phyloP scores from a whole-genome alignment of 768 basidiomycete species.

The Pulveroboletus ravenelii region DNA sequence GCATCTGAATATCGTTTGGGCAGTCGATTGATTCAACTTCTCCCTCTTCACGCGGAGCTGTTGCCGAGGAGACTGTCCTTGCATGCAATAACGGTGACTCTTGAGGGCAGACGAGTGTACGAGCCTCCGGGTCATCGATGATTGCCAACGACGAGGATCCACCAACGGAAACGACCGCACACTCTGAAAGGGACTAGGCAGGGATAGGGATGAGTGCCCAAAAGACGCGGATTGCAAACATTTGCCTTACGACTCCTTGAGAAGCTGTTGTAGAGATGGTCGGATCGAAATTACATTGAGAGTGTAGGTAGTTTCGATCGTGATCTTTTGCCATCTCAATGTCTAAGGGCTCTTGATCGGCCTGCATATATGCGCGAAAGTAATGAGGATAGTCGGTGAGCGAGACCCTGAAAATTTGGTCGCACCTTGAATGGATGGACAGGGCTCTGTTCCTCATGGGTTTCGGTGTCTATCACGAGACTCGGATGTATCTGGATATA shows the following conservation, averaged over 20 bases:
- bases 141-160: neutral
- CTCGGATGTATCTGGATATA: slow-evolving; percentile 12
- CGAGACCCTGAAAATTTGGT: neutral
- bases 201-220: neutral
- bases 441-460: neutral
- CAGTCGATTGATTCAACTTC: neutral
- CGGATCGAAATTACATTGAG: neutral
- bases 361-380: slow-evolving; percentile 23
- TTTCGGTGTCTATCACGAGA: neutral
- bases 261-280: neutral
- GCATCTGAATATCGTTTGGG: neutral
- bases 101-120: neutral
- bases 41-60: neutral
- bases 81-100: neutral
- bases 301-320: neutral
- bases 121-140: neutral
- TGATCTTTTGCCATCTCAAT: neutral
- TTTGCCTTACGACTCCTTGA: slow-evolving; percentile 12
- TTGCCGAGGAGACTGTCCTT: neutral
- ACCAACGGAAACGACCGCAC: neutral
- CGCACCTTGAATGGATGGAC: slow-evolving; percentile 6
- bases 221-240: neutral
- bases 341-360: neutral
- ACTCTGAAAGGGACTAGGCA: neutral
- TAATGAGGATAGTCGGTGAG: neutral